Percentiles rank a stretch among this genome's conserved stretches.
phyloP scores from a whole-genome alignment of 2,329 filamentous ascomycete species.

The Nemania sp. region DNA sequence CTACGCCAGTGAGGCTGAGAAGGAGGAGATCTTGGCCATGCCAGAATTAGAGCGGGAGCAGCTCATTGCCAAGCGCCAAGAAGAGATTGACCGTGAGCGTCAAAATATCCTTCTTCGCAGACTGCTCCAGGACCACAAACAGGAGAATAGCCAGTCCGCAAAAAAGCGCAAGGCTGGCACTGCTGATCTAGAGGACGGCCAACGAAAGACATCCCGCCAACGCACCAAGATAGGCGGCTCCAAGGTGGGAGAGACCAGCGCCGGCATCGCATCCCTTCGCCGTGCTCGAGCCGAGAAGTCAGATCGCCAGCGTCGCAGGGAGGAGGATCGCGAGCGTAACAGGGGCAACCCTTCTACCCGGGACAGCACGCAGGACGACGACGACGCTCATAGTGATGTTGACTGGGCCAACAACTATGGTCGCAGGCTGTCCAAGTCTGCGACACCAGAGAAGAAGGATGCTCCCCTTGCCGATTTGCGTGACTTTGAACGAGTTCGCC shows the following conservation, averaged over 20 bases:
- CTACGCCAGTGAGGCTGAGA: slow-evolving; percentile 74
- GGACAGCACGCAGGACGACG: slow-evolving; percentile 55
- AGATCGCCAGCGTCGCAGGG: slow-evolving; percentile 65
- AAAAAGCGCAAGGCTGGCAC: slow-evolving; percentile 79
- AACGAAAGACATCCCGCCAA: slow-evolving; percentile 74
- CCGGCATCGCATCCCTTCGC: slow-evolving; percentile 72
- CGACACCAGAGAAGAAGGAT: slow-evolving; percentile 63
- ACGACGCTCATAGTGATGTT: slow-evolving; percentile 76
- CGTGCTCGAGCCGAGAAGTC: slow-evolving; percentile 67
- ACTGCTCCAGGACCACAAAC: slow-evolving; percentile 67
- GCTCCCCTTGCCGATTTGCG: slow-evolving; percentile 71
- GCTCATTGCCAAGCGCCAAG: slow-evolving; percentile 83
- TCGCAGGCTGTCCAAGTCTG: slow-evolving; percentile 52
- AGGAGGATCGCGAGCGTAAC: slow-evolving; percentile 63
- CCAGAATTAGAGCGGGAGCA: slow-evolving; percentile 90
- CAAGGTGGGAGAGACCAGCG: slow-evolving; percentile 69
- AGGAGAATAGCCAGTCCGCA: slow-evolving; percentile 63
- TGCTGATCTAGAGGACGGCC: slow-evolving; percentile 77
- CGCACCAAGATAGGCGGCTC: slow-evolving; percentile 69
- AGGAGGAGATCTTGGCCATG: slow-evolving; percentile 79
- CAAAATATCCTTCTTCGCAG: slow-evolving; percentile 83
- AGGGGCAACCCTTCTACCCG: slow-evolving; percentile 52
- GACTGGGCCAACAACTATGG: slow-evolving; percentile 69
- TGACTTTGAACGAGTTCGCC: slow-evolving; percentile 83
- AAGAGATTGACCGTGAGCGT: slow-evolving; percentile 78